Evolutionary conservation across 345 rosid genomes (phyloP).

Genomic region (Aquilaria sinensis): DNA sequence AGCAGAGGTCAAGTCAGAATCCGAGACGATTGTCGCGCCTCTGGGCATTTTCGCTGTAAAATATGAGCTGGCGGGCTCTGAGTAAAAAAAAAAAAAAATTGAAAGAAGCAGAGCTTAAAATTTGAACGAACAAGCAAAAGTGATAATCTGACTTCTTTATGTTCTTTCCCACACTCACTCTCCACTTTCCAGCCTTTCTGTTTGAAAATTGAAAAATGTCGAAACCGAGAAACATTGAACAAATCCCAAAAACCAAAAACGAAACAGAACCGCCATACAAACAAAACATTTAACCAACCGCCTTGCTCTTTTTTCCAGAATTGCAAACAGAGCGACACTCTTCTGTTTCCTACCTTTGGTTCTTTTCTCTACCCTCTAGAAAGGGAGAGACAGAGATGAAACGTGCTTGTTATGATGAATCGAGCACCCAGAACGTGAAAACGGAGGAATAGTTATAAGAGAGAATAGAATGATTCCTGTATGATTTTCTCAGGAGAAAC

Average conservation of each 20-base stretch:
- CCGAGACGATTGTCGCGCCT: conserved; percentile 45
- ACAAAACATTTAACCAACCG: background rate
- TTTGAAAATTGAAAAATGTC: conserved; percentile 12
- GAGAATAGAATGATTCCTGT: background rate
- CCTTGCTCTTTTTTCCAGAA: conserved; percentile 18
- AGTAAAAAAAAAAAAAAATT: conserved; percentile 28
- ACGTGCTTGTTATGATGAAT: background rate
- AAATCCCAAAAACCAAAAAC: background rate
- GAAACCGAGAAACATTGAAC: conserved; percentile 13
- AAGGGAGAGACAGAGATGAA: background rate
- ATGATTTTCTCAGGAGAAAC: background rate
- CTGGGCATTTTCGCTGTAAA: conserved; percentile 30
- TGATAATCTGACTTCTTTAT: conserved; percentile 31
- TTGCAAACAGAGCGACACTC: conserved; percentile 9
- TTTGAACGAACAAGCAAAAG: conserved; percentile 5
- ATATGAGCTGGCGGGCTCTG: conserved; percentile 34
- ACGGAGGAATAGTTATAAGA: conserved; percentile 6
- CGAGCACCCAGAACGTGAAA: conserved; percentile 2
- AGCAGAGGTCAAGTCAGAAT: conserved; percentile 32
- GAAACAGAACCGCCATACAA: background rate
- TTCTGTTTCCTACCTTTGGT: conserved; percentile 1
- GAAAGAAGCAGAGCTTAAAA: background rate
- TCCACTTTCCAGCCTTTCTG: conserved; percentile 14
- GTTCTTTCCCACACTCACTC: conserved; percentile 15
- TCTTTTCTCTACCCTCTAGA: background rate